Conservation (phyloP, 805 yeast genomes). For the Kodamaea neixiangensis region DNA sequence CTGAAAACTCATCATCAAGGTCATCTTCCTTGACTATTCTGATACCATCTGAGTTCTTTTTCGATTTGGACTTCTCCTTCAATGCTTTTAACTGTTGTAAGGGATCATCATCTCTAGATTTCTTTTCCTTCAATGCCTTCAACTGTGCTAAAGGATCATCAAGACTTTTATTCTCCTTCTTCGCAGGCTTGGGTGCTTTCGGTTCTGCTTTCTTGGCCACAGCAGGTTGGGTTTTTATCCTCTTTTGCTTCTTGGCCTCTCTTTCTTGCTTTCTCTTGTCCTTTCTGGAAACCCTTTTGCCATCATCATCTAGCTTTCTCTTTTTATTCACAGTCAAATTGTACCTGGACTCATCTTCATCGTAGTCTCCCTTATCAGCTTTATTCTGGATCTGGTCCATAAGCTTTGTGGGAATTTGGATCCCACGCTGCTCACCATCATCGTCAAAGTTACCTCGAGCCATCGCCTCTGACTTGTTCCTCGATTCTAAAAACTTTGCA, state of each 20-base stretch:
- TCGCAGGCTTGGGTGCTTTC: not conserved
- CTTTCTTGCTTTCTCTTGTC: constrained; percentile 39
- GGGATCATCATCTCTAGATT: constrained; percentile 20
- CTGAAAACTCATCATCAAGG: constrained; percentile 17
- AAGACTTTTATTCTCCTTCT: not conserved
- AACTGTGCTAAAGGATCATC: constrained; percentile 28
- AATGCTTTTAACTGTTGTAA: constrained; percentile 25
- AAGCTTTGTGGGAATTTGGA: constrained; percentile 55
- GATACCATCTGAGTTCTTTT: not conserved
- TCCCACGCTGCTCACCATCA: constrained; percentile 30
- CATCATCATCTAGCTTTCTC: constrained; percentile 39
- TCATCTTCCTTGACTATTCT: constrained; percentile 18
- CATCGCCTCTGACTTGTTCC: constrained; percentile 1
- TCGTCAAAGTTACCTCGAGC: constrained; percentile 9
- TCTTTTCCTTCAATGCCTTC: constrained; percentile 16
- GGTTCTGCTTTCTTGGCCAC: not conserved
- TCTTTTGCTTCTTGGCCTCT: constrained; percentile 17
- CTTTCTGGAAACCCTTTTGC: constrained; percentile 33
- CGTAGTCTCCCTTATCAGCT: constrained; percentile 46
- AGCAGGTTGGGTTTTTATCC: constrained; percentile 9
- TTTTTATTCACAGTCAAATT: constrained; percentile 27
- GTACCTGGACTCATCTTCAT: constrained; percentile 33
- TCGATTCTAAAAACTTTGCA: not conserved
- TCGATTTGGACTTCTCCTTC: constrained; percentile 7
- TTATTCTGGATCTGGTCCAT: constrained; percentile 50